These are phyloP conservation scores for Bryum argenteum DNA, from an alignment of 225 moss, liverwort and hornwort species.

Conservation along the genomic window DNA sequence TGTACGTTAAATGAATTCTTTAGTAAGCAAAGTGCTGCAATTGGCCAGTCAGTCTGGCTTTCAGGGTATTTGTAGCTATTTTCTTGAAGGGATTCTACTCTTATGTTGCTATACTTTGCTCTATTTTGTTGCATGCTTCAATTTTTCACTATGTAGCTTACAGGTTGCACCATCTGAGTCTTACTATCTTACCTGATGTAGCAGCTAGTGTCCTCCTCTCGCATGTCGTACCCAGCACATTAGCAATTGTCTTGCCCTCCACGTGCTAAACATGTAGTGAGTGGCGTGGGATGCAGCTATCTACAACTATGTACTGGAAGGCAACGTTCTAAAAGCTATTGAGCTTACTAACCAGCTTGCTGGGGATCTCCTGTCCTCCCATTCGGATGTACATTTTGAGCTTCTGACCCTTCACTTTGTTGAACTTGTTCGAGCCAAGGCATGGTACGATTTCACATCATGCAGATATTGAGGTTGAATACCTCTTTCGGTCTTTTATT, in stretches of 20 bases:
- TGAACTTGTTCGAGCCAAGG: slow-evolving; percentile 87
- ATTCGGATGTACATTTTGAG: slow-evolving; percentile 80
- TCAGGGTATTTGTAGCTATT: too few relatives aligned
- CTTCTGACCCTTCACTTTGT: slow-evolving; percentile 87
- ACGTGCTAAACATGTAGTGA: neutral
- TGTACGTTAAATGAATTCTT: neutral
- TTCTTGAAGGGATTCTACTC: too few relatives aligned
- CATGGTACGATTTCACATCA: slow-evolving; percentile 59
- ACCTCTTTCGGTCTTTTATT: neutral
- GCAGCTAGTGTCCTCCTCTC: neutral
- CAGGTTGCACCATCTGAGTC: neutral
- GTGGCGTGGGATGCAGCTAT: slow-evolving; percentile 66
- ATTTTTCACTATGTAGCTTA: neutral
- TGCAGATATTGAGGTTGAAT: neutral
- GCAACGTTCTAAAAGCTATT: slow-evolving; percentile 83
- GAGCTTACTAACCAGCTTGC: slow-evolving; percentile 83
- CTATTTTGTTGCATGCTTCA: neutral
- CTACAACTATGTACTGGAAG: slow-evolving; percentile 79
- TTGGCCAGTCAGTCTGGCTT: neutral
- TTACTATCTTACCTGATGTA: neutral
- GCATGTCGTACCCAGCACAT: neutral
- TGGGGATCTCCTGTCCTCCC: slow-evolving; percentile 73
- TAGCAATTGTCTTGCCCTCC: neutral
- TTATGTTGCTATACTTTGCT: neutral
- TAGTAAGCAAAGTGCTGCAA: neutral